A percentile compares a stretch with the other conserved stretches of the same genome.
These are phyloP conservation scores for Arthrobotrys pseudoclavata DNA, from an alignment of 2,329 filamentous ascomycete species.

Conservation along the genomic window DNA sequence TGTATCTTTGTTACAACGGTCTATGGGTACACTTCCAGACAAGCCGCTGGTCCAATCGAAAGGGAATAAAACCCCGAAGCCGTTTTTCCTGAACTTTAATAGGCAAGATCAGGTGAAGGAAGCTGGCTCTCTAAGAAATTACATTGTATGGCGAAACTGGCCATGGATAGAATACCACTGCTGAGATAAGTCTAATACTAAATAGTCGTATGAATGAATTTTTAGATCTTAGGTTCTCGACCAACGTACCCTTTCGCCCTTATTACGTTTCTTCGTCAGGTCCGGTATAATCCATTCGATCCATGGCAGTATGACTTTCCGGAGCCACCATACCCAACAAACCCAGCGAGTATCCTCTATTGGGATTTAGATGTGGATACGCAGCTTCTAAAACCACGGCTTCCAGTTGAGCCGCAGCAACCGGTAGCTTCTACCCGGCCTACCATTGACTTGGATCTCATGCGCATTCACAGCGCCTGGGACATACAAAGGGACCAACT, in stretches of 20 bases:
- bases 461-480: constrained; percentile 43
- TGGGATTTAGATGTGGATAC: constrained; percentile 45
- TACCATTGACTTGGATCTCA: constrained; percentile 31
- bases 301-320: constrained; percentile 40
- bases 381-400: constrained; percentile 32
- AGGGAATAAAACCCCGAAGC: neutral
- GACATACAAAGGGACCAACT: constrained; percentile 49
- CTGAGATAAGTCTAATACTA: neutral
- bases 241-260: constrained; percentile 43
- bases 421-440: neutral
- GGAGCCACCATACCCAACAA: constrained; percentile 32
- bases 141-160: constrained; percentile 31
- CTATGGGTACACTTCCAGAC: constrained; percentile 33
- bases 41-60: constrained; percentile 4
- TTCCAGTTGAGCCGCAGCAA: neutral
- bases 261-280: constrained; percentile 45
- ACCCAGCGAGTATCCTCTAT: constrained; percentile 39
- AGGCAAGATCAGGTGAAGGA: constrained; percentile 41
- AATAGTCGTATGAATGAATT: neutral
- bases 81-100: constrained; percentile 41
- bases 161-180: neutral
- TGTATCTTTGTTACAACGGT: constrained; percentile 45
- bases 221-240: constrained; percentile 48
- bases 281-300: constrained; percentile 35
- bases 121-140: constrained; percentile 52